Evolutionary conservation across 75 land plant species (phyloP), one percentile per base, ranked within the genome.

Genomic region (Sequoiadendron giganteum): DNA sequence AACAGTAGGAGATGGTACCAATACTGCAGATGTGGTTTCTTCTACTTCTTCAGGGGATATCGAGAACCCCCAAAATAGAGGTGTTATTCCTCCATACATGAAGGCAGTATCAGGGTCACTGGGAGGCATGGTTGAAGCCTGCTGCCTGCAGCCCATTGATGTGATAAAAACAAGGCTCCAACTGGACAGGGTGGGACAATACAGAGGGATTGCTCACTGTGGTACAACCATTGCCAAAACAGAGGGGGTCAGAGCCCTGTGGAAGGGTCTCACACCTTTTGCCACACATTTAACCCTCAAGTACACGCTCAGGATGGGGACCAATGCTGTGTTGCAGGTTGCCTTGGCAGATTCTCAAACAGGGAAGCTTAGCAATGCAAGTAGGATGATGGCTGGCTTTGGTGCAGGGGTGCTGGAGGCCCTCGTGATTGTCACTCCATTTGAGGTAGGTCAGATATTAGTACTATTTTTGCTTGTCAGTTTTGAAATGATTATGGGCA

Each of bases 261-360:
- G 99, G 99, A 97, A 95, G 89, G 99, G 99, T 25, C 87, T 98
- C 68, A 98, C 99, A 10, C 99, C 99, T 25, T 98, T 97, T 89
- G 99, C 99, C 25, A 95, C 99, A 6, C 99, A 98, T 87, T 89
- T 98, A 30, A 98, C 99, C 30, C 90, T 97, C 54, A 98, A 98
- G 91, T 97, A 98, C 85, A 86, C 99, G 18, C 94, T 98, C 34
- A 93, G 99, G 21, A 98, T 98, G 99, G 99, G 99, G 14, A 91
- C 99, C 86, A 97, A 98, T 85, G 99, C 99, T 19, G 47, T 95
- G 75, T 77, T 97, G 21, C 99, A 97, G 85, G 42, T 86, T 10
- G 93, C 92, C 42, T 92, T 98, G 85, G 91, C 92, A 87, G 99
- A 98, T 83, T 36, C 92, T 48, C 28, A 90, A 83, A 96, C 96